A percentile compares a stretch with the other conserved stretches of the same genome.
phyloP scores from a whole-genome alignment of 441 rosid species.

The Pelargonium fulgidum region DNA sequence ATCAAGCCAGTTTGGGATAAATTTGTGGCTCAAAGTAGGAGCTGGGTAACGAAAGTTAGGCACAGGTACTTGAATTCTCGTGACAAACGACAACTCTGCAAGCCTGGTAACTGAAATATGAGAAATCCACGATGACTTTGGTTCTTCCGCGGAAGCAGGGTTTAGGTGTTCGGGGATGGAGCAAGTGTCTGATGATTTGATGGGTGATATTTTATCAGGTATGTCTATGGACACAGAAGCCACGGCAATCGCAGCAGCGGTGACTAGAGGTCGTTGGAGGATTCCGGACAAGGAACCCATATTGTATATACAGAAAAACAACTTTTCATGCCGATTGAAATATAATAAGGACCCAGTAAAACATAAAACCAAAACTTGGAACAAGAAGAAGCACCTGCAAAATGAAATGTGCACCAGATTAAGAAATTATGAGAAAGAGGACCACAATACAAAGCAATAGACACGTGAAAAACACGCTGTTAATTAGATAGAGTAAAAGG shows the following conservation, averaged over 20 bases:
- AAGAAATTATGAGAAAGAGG: too few relatives aligned
- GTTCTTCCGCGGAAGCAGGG: conserved; percentile 31
- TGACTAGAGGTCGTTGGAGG: conserved; percentile 74
- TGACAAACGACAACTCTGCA: conserved; percentile 44
- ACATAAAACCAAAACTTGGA: not conserved
- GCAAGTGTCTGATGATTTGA: conserved; percentile 27
- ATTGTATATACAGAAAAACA: conserved; percentile 23
- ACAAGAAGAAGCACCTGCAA: conserved; percentile 1
- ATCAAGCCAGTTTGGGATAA: conserved; percentile 22
- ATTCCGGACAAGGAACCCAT: conserved; percentile 76
- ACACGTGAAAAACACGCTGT: too few relatives aligned
- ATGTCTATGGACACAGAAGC: conserved; percentile 68
- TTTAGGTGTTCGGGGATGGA: conserved; percentile 32
- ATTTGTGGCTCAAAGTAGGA: conserved; percentile 26
- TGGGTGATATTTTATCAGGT: conserved; percentile 48
- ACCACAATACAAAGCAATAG: too few relatives aligned
- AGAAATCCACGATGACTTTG: conserved; percentile 49
- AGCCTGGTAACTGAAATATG: conserved; percentile 58
- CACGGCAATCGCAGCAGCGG: conserved; percentile 65
- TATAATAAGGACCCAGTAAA: conserved; percentile 5
- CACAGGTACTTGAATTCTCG: conserved; percentile 47
- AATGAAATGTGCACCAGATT: not conserved
- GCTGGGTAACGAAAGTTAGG: conserved; percentile 43
- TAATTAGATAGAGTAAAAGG: not conserved
- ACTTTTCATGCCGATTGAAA: conserved; percentile 28